Percentiles rank a stretch among this genome's conserved stretches.
These are phyloP conservation scores for Graphilbum fragrans DNA, from an alignment of 2,329 filamentous ascomycete species.

Conservation along the genomic window DNA sequence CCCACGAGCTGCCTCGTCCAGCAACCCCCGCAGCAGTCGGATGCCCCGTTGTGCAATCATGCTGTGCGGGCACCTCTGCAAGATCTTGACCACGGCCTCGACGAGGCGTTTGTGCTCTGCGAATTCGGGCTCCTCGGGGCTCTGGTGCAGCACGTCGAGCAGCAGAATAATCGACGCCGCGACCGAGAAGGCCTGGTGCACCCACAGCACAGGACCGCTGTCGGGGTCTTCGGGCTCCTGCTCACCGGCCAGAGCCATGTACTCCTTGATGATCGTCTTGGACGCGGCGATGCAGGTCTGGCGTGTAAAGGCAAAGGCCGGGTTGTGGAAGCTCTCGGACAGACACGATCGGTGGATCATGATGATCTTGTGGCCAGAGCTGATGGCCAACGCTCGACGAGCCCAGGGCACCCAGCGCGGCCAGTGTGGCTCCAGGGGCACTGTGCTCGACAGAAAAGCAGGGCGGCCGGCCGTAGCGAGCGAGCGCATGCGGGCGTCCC, in stretches of 20 bases:
- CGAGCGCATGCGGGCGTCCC: slow-evolving; percentile 20
- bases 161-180: slow-evolving; percentile 16
- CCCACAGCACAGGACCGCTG: slow-evolving; percentile 14
- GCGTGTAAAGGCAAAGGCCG: slow-evolving; percentile 20
- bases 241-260: slow-evolving; percentile 11
- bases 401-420: slow-evolving; percentile 20
- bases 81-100: too few relatives aligned
- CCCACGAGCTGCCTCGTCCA: too few relatives aligned
- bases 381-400: slow-evolving; percentile 23
- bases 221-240: slow-evolving; percentile 9
- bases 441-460: slow-evolving; percentile 14
- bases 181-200: slow-evolving; percentile 17
- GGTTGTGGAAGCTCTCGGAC: slow-evolving; percentile 20
- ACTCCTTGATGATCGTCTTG: slow-evolving; percentile 23
- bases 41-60: too few relatives aligned
- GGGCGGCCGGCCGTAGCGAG: slow-evolving; percentile 20
- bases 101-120: too few relatives aligned
- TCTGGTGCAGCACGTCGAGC: slow-evolving; percentile 17
- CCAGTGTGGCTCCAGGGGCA: slow-evolving; percentile 15
- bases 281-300: slow-evolving; percentile 23
- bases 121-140: slow-evolving; percentile 13
- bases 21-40: too few relatives aligned
- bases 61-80: too few relatives aligned
- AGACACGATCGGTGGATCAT: slow-evolving; percentile 27
- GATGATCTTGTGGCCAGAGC: slow-evolving; percentile 26